Conservation (phyloP, 345 rosid genomes). For the Corchorus capsularis region DNA sequence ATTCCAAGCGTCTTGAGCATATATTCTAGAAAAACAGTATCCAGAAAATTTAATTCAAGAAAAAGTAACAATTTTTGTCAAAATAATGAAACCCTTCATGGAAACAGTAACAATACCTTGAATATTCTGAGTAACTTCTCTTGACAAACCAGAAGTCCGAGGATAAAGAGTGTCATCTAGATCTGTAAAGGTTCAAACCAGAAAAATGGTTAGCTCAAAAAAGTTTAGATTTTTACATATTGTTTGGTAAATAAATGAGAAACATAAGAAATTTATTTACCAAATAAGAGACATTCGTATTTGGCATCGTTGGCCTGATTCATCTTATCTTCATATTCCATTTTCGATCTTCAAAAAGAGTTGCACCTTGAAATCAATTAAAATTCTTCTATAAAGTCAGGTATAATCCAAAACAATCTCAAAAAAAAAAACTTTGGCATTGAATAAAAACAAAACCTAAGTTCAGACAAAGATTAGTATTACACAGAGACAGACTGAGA, state of each 20-base stretch:
- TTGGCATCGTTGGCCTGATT: slow-evolving; percentile 27
- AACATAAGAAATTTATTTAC: slow-evolving; percentile 34
- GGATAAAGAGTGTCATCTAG: slow-evolving; percentile 91
- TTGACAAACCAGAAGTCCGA: slow-evolving; percentile 66
- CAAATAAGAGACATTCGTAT: slow-evolving; percentile 60
- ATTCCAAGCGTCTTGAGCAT: slow-evolving; percentile 73
- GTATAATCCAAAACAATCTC: background rate
- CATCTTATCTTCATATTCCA: slow-evolving; percentile 42
- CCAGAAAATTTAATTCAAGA: background rate
- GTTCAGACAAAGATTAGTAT: background rate
- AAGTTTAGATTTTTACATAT: background rate
- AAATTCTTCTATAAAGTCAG: background rate
- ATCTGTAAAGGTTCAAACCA: slow-evolving; percentile 37
- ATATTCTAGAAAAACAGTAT: slow-evolving; percentile 49
- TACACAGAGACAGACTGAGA: background rate
- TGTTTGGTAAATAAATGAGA: background rate
- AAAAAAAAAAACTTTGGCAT: background rate
- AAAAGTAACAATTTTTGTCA: slow-evolving; percentile 12
- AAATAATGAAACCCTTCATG: background rate
- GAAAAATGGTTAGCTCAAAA: background rate
- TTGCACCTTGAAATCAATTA: background rate
- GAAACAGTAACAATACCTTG: slow-evolving; percentile 46
- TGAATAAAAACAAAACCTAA: background rate
- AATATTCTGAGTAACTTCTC: slow-evolving; percentile 58
- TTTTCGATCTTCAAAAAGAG: slow-evolving; percentile 19